Percentiles rank a stretch among this genome's conserved stretches.
Conservation (phyloP, 2,329 filamentous ascomycete species). For the Myriosclerotinia curreyana region DNA sequence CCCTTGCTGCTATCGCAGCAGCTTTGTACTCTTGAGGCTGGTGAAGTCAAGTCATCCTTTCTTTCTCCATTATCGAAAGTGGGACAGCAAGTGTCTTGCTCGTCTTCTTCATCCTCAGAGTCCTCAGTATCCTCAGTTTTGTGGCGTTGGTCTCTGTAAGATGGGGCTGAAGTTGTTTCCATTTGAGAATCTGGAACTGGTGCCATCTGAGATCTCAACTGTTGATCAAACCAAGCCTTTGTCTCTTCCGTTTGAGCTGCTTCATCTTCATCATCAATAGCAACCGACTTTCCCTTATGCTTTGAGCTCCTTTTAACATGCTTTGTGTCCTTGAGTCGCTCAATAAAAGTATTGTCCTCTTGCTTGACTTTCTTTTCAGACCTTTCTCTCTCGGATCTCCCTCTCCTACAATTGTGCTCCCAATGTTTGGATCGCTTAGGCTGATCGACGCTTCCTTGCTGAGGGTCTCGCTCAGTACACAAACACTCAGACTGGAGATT, state of each 20-base stretch:
- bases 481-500: background rate
- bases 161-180: background rate
- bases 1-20: constrained; percentile 16
- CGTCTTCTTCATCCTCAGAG: background rate
- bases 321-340: background rate
- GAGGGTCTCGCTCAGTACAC: background rate
- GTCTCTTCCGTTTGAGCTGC: background rate
- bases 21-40: constrained; percentile 11
- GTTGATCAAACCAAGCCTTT: constrained; percentile 13
- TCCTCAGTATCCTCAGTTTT: background rate
- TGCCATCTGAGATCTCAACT: background rate
- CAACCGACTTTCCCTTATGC: background rate
- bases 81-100: background rate
- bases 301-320: background rate
- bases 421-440: constrained; percentile 13
- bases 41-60: background rate
- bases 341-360: background rate
- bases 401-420: constrained; percentile 1
- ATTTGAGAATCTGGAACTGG: background rate
- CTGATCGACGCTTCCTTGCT: background rate
- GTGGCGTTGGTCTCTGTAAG: background rate
- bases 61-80: background rate
- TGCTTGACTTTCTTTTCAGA: background rate
- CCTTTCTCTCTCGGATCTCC: constrained; percentile 1
- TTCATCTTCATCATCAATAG: background rate